Conservation (phyloP, 2,329 filamentous ascomycete genomes). For the Fusarium sp. region DNA sequence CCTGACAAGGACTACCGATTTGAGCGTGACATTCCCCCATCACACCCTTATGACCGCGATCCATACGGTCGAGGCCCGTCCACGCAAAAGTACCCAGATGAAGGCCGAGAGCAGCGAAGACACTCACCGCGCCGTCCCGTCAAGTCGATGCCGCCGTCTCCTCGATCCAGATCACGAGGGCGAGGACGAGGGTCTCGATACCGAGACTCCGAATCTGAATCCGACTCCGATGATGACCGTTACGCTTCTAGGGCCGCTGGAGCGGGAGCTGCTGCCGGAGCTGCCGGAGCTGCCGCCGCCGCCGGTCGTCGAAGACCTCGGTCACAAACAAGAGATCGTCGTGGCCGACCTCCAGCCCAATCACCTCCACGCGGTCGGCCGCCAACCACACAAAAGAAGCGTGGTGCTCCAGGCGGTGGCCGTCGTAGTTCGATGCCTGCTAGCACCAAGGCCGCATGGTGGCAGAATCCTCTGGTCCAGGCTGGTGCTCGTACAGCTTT, state of each 20-base stretch:
- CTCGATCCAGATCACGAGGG: constrained; percentile 29
- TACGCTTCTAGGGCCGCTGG: constrained; percentile 16
- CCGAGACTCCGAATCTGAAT: constrained; percentile 30
- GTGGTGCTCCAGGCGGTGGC: constrained; percentile 24
- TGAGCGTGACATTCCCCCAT: constrained; percentile 15
- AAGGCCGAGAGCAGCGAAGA: constrained; percentile 14
- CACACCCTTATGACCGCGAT: constrained; percentile 22
- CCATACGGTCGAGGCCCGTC: constrained; percentile 13
- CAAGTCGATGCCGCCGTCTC: constrained; percentile 17
- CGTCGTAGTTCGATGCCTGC: constrained; percentile 52
- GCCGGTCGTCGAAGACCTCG: constrained; percentile 35
- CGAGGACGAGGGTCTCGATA: constrained; percentile 28
- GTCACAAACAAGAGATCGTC: constrained; percentile 40
- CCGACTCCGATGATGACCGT: constrained; percentile 35
- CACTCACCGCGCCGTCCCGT: constrained; percentile 36
- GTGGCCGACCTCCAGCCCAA: constrained; percentile 18
- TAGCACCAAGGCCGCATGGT: constrained; percentile 47
- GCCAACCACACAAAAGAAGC: constrained; percentile 34
- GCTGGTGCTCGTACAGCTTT: constrained; percentile 60
- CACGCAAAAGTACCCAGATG: constrained; percentile 5
- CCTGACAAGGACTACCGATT: constrained; percentile 24
- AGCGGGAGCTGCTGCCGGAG: constrained; percentile 15
- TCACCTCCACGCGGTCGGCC: constrained; percentile 43
- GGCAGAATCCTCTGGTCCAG: constrained; percentile 53
- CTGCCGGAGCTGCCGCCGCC: constrained; percentile 11